Base-by-base conservation (phyloP, 2,329 filamentous ascomycete genomes). In the Didymosphaeria variabile region DNA sequence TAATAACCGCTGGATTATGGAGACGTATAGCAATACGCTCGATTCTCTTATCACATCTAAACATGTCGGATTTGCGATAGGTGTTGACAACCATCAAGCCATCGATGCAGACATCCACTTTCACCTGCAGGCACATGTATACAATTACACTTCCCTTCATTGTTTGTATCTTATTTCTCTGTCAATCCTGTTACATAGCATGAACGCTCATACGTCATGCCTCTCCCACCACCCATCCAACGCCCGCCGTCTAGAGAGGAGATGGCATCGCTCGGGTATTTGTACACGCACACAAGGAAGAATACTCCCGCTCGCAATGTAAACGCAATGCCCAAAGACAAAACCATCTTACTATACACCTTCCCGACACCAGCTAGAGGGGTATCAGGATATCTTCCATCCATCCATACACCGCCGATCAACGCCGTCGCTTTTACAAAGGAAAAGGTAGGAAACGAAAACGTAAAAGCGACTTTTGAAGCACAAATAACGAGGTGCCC, bases 391-490 rank as follows among this genome's bases (percentile, higher is more conserved):
- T 45, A 45, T 45, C 47, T 36, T 29, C 55, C 56, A 53, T 26
- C 55, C 51, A 50, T 45, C 47, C 38, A 8, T 44, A 32, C 47
- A 12, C 15, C 26, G 12, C 17, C 42, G 23, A n/a, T 55, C 50
- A 74, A 72, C 71, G 65, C 70, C 69, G 58, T 67, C 68, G 72
- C 70, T 70, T 60, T 60, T 64, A 57, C 58, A 55, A 15, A 55
- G 23, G 47, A 56, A 58, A 58, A 55, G 52, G 36, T 57, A 58
- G 34, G 60, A 42, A 36, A 36, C 7, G 42, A 34, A 49, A 12
- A 49, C 38, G 55, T 55, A 65, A 63, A 66, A 65, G 67, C 68
- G 68, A 71, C 58, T 60, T 55, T 52, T 60, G 23, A 61, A 21
- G 40, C 44, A n/a, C 34, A 58, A 55, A 47, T 8, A 36, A 23